Base-by-base conservation (phyloP, 768 basidiomycete genomes). In the Mycena galopus region DNA sequence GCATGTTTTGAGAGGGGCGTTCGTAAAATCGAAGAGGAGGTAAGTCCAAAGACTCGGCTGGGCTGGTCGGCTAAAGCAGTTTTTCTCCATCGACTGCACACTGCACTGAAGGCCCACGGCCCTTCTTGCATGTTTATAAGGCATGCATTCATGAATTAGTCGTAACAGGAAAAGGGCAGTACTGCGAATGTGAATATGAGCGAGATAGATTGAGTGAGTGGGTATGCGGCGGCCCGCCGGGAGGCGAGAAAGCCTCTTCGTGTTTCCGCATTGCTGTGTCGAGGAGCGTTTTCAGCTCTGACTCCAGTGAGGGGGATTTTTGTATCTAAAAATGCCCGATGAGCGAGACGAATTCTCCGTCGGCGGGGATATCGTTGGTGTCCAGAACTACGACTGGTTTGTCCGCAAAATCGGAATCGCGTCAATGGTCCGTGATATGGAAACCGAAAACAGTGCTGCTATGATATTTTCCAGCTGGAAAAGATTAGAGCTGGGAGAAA, bases 191-290 rank as follows among this genome's bases (percentile, higher is more conserved):
- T 23, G 59, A 69, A 69, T 32, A 69, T 62, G 51, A 39, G 21
- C 11, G 51, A 53, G 2, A 69, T 17, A 30, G 62, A 25, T 19
- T 69, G 59, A 2, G 59, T n/a, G 0, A n/a, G n/a, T n/a, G n/a
- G 67, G 67, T 47, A 69, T 61, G 27, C 59, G 58, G 3, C 67
- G 67, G 1, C n/a, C n/a, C n/a, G n/a, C n/a, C n/a, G n/a, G 62
- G 59, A 1, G 51, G 67, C 1, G 59, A 63, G 37, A 69, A 0
- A 2, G 61, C 55, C 5, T 53, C 61, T 12, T 56, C 53, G 23
- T 70, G 61, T 25, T 47, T 57, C 19, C 53, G 37, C 19, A 64
- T 57, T 12, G 32, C 53, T 14, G 10, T 3, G 16, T 70, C 61
- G 10, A 64, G 39, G 2, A 64, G 53, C n/a, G 14, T 30, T 0